Evolutionary conservation across 257 asterid genomes (phyloP), one percentile per base, ranked within the genome.

Genomic region (Nicotiana benthamiana): DNA sequence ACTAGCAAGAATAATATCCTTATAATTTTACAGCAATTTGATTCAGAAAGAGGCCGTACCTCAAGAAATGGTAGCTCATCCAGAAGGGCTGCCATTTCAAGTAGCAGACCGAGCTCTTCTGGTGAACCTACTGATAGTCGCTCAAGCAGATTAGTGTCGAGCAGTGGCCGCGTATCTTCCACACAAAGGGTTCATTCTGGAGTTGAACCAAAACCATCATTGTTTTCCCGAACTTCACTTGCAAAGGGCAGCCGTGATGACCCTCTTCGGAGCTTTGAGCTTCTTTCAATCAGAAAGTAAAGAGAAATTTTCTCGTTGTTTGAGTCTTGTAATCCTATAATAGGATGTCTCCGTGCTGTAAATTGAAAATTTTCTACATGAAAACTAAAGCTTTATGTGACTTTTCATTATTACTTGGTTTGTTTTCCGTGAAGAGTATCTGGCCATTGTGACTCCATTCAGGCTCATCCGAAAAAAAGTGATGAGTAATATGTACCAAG

Each of bases 231-330:
- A 10, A 80, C 91, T 27, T 85, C 90, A 15, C 79, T 80, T 18
- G 6, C 86, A 24, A 91, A 89, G 84, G 96, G 93, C 79, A 77
- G 90, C 57, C 96, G 97, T 0, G 94, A 91, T 61, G 98, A 95
- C 79, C 92, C 98, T 84, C 90, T 95, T 56, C 92, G 97, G 64
- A 95, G 98, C 94, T 93, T 95, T 9, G 98, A 95, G 84, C 91
- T 95, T 82, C 98, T 94, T 64, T 87, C 93, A 7, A 80, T 89
- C 84, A 84, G 86, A 78, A 89, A 87, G 83, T 85, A 56, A 62
- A 48, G 84, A 86, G 81, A 77, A 68, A 28, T 83, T 56, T 24
- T 77, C 62, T 65, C 62, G 53, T 78, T 72, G 60, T 88, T 90
- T 89, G 87, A 87, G 86, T 87, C 82, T 82, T 67, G 64, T 74